Percentiles rank a stretch among this genome's conserved stretches.
These are phyloP conservation scores for Beauveria sp. DNA, from an alignment of 2,329 filamentous ascomycete species.

Conservation along the genomic window DNA sequence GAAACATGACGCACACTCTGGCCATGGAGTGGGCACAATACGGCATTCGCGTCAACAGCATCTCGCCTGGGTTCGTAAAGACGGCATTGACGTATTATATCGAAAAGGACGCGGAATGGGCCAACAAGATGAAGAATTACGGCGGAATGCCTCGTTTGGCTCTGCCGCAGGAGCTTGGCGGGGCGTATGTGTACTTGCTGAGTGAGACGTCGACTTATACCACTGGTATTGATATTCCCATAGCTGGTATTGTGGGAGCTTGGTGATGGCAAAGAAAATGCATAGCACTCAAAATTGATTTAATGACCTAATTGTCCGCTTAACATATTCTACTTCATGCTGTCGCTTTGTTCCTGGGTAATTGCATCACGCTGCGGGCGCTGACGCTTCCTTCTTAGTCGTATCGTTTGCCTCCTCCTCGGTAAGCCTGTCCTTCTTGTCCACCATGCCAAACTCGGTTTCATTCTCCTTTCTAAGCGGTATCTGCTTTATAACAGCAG, in stretches of 20 bases:
- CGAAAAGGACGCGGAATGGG: slow-evolving; percentile 45
- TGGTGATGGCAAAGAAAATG: neutral
- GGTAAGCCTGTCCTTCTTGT: neutral
- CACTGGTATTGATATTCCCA: slow-evolving; percentile 41
- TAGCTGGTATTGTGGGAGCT: slow-evolving; percentile 27
- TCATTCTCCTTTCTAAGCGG: slow-evolving; percentile 6
- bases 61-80: slow-evolving; percentile 32
- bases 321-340: neutral
- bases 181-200: slow-evolving; percentile 50
- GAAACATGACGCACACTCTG: slow-evolving; percentile 31
- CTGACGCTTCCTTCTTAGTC: neutral
- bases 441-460: slow-evolving; percentile 11
- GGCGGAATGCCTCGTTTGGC: slow-evolving; percentile 48
- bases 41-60: slow-evolving; percentile 37
- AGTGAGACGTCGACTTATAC: slow-evolving; percentile 44
- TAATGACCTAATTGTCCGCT: no score
- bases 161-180: slow-evolving; percentile 44
- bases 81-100: slow-evolving; percentile 36
- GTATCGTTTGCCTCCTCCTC: neutral
- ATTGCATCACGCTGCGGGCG: neutral
- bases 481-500: neutral
- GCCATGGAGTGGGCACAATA: slow-evolving; percentile 42
- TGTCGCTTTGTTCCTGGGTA: neutral
- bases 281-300: no score
- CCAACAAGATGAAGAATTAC: slow-evolving; percentile 49